A percentile compares a stretch with the other conserved stretches of the same genome.
phyloP scores from a whole-genome alignment of 768 basidiomycete species.

The Boletus edulis region DNA sequence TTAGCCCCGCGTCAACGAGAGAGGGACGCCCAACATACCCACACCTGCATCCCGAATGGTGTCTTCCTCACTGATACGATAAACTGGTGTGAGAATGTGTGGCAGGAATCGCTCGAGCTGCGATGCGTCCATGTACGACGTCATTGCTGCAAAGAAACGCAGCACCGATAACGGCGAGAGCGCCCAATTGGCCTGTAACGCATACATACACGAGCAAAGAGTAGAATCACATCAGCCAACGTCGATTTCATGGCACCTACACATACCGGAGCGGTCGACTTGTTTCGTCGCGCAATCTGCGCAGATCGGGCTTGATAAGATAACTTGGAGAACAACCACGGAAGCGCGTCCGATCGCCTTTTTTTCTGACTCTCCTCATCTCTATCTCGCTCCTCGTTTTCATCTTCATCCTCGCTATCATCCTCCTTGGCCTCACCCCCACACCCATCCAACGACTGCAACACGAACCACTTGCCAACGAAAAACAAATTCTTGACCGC shows the following conservation, averaged over 20 bases:
- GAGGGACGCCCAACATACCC: constrained; percentile 46
- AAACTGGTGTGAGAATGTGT: constrained; percentile 83
- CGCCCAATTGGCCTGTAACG: constrained; percentile 71
- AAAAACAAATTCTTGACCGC: constrained; percentile 92
- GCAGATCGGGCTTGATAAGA: constrained; percentile 84
- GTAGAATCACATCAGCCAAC: background rate
- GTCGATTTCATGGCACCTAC: background rate
- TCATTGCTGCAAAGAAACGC: constrained; percentile 94
- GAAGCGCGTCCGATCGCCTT: constrained; percentile 52
- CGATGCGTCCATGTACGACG: constrained; percentile 59
- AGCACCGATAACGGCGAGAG: constrained; percentile 77
- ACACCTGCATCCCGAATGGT: constrained; percentile 74
- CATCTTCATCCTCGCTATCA: constrained; percentile 8
- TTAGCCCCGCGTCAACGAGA: background rate
- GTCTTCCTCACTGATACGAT: constrained; percentile 86
- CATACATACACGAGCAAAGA: background rate
- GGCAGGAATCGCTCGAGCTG: constrained; percentile 68
- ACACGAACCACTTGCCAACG: constrained; percentile 80
- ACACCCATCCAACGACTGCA: constrained; percentile 32
- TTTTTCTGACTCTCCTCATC: constrained; percentile 17
- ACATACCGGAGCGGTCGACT: constrained; percentile 33
- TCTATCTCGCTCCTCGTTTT: constrained; percentile 11
- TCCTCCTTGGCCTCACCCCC: constrained; percentile 21
- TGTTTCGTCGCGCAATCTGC: constrained; percentile 66
- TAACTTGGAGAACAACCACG: constrained; percentile 93